Evolutionary conservation across 768 basidiomycete genomes (phyloP).

Genomic region (Leccinum uliginosum): DNA sequence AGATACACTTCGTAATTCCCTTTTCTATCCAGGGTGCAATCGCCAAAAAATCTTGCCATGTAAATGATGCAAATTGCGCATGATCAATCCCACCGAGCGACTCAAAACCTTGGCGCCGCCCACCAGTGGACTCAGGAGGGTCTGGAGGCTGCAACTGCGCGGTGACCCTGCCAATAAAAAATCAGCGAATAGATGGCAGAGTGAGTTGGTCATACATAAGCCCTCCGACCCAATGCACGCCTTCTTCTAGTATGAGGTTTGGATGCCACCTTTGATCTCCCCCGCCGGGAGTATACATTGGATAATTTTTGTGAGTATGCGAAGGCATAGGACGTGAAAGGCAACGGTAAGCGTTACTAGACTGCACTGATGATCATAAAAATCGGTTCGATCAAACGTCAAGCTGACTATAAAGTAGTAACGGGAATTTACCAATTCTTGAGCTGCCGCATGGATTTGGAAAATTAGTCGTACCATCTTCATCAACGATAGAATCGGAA

Average conservation of each 20-base stretch:
- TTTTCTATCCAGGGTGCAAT: constrained; percentile 81
- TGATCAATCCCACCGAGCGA: constrained; percentile 45
- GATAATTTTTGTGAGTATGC: constrained; percentile 55
- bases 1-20: constrained; percentile 56
- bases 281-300: constrained; percentile 68
- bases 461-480: neutral
- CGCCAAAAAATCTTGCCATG: constrained; percentile 61
- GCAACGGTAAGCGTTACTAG: constrained; percentile 33
- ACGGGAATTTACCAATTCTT: constrained; percentile 1
- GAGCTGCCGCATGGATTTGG: constrained; percentile 6
- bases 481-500: constrained; percentile 11
- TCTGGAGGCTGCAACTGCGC: constrained; percentile 52
- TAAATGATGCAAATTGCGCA: constrained; percentile 65
- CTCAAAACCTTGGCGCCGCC: constrained; percentile 44
- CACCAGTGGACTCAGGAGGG: constrained; percentile 35
- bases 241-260: constrained; percentile 51
- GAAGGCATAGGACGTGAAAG: constrained; percentile 58
- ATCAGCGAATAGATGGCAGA: constrained; percentile 3
- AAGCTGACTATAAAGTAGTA: neutral
- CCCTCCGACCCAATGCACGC: constrained; percentile 69
- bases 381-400: neutral
- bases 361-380: constrained; percentile 2
- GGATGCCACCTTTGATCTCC: constrained; percentile 61
- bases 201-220: constrained; percentile 48
- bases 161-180: constrained; percentile 45